Base-by-base conservation (phyloP, 495 filamentous ascomycete genomes). In the Wilcoxina mikolae region DNA sequence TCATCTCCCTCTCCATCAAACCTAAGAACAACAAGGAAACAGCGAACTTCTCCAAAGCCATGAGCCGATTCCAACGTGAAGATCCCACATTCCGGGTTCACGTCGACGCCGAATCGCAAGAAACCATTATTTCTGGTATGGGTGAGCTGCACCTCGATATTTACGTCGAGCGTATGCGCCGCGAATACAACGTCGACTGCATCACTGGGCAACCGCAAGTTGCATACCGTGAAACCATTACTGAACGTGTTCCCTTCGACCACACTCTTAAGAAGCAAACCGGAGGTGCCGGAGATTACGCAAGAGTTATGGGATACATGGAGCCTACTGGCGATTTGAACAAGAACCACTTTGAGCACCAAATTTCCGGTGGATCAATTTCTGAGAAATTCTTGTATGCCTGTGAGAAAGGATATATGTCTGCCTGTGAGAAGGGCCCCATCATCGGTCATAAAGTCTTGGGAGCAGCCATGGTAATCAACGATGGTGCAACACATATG, bases 81-180 rank as follows among this genome's bases (percentile, higher is more conserved):
- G 93, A 99, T 60, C 93, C 93, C 9, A 99, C 93, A 22, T 99
- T 99, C 79, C 80, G 93, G 41, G 86, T 96, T 41, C 82, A 84
- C 56, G 85, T 93, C 64, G 93, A 99, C 64, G 71, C 74, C 31
- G 93, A 99, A 72, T 84, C 79, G 59, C 79, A 90, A 58, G 84
- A 99, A 72, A 95, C 89, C 45, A 91, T 99, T 68, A 96, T 99
- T 68, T 90, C 84, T 41, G 93, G 93, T 47, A 99, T 99, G 93
- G 93, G 93, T 57, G 93, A 99, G 68, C 69, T 99, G 55, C 93
- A 99, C 69, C 77, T 99, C 23, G 85, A 90, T 60, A 94, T 99
- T 68, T 99, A 99, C 72, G 80, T 96, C 35, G 93, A 99, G 73
- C 90, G 93, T 60, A 93, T 99, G 80, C 84, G 86, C 51, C 84